Percentiles rank a stretch among this genome's conserved stretches.
phyloP scores from a whole-genome alignment of 179 eudicot genomes.

The Corrigiola litoralis region DNA sequence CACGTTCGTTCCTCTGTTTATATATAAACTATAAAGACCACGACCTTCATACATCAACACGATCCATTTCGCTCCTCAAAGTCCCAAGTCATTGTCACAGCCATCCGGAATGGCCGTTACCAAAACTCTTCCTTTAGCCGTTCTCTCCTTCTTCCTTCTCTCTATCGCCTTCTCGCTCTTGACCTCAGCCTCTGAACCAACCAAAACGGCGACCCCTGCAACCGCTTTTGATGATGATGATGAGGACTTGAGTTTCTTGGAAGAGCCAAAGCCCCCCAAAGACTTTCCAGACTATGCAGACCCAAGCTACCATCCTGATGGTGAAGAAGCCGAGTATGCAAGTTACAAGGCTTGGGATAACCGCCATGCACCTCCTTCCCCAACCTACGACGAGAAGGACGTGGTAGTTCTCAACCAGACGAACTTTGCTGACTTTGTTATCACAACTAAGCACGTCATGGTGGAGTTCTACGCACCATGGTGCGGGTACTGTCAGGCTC shows the following conservation, averaged over 20 bases:
- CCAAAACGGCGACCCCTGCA: background rate
- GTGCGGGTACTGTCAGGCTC: slow-evolving; percentile 76
- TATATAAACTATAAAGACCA: too few species aligned
- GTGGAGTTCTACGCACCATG: slow-evolving; percentile 94
- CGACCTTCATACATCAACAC: too few species aligned
- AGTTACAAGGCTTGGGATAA: slow-evolving; percentile 41
- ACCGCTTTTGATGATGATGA: slow-evolving; percentile 16
- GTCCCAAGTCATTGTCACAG: too few species aligned
- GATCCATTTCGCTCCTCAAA: too few species aligned
- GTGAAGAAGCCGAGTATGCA: slow-evolving; percentile 25
- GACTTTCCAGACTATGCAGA: slow-evolving; percentile 27
- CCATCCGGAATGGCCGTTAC: slow-evolving; percentile 16
- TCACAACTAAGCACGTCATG: slow-evolving; percentile 45
- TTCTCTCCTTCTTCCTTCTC: slow-evolving; percentile 19
- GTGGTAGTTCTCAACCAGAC: slow-evolving; percentile 49
- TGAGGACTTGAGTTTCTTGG: slow-evolving; percentile 43
- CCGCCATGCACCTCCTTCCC: slow-evolving; percentile 11
- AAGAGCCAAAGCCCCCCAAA: slow-evolving; percentile 24
- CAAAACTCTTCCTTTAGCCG: background rate
- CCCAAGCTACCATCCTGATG: background rate
- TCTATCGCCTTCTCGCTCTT: slow-evolving; percentile 12
- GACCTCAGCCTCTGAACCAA: background rate
- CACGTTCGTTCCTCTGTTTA: too few species aligned
- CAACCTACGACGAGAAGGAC: slow-evolving; percentile 54
- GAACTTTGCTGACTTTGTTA: slow-evolving; percentile 39